Percentiles rank a stretch among this genome's conserved stretches.
Conservation (phyloP, 176 grass and related monocot genomes). For the Pharus latifolius region DNA sequence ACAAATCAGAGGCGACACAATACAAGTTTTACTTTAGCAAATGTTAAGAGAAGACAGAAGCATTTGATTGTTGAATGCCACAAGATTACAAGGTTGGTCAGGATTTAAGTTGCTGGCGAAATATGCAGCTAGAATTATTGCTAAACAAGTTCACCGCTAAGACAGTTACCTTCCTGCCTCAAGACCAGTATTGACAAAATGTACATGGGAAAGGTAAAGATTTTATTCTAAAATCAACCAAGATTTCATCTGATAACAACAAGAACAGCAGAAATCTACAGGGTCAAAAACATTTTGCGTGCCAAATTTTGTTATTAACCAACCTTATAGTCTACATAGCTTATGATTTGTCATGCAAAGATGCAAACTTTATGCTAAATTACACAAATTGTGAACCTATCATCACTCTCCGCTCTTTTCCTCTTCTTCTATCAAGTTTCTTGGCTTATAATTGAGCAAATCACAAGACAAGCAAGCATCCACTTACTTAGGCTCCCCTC, state of each 20-base stretch:
- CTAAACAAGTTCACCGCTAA: background rate
- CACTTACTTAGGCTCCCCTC: background rate
- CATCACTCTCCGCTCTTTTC: no score
- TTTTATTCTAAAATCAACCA: conserved; percentile 39
- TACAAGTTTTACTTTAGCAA: no score
- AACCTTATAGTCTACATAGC: conserved; percentile 18
- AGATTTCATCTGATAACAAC: conserved; percentile 6
- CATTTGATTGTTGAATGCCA: no score
- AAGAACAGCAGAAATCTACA: conserved; percentile 4
- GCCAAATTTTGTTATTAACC: conserved; percentile 32
- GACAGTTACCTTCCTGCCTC: no score
- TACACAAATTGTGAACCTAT: no score
- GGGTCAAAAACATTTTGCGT: conserved; percentile 15
- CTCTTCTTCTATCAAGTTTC: background rate
- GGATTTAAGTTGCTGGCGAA: background rate
- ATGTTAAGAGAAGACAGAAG: no score
- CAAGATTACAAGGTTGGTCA: background rate
- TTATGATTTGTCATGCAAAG: no score
- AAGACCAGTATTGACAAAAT: background rate
- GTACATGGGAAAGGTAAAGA: background rate
- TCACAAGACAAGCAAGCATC: background rate
- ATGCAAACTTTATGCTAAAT: no score
- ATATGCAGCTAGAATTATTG: background rate
- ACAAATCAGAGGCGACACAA: no score
- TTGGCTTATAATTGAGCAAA: background rate